A percentile compares a stretch with the other conserved stretches of the same genome.
Conservation (phyloP, 805 yeast genomes). For the Saturnispora besseyi region DNA sequence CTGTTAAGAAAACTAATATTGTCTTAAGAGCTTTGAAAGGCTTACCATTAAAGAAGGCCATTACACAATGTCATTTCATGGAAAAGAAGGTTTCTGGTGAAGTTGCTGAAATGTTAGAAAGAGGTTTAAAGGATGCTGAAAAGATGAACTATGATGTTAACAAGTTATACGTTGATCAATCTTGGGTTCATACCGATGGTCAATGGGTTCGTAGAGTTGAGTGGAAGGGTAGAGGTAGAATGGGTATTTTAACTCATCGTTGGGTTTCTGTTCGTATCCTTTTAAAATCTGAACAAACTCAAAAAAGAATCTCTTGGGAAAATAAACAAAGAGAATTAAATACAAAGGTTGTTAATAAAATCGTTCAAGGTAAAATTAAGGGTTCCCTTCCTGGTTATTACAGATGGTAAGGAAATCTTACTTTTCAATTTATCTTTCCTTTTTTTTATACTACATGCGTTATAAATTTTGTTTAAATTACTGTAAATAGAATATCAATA, state of each 20-base stretch:
- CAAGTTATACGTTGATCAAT: slow-evolving; percentile 60
- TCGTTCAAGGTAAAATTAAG: slow-evolving; percentile 38
- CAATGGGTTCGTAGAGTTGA: slow-evolving; percentile 61
- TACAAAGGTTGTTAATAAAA: slow-evolving; percentile 34
- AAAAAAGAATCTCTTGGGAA: slow-evolving; percentile 53
- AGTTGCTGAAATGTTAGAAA: slow-evolving; percentile 62
- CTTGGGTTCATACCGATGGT: slow-evolving; percentile 93
- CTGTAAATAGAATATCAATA: neutral
- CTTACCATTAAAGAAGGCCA: slow-evolving; percentile 64
- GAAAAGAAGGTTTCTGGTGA: slow-evolving; percentile 73
- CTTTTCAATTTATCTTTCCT: too few relatives aligned
- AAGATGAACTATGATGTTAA: slow-evolving; percentile 49
- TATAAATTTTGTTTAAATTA: neutral
- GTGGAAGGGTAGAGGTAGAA: slow-evolving; percentile 83
- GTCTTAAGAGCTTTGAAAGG: slow-evolving; percentile 71
- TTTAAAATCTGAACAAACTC: slow-evolving; percentile 59
- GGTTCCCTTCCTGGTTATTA: slow-evolving; percentile 44
- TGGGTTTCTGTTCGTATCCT: slow-evolving; percentile 76
- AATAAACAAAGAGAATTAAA: slow-evolving; percentile 39
- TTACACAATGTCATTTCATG: slow-evolving; percentile 86
- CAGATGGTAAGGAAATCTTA: slow-evolving; percentile 36
- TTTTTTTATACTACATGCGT: neutral
- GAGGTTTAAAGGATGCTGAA: slow-evolving; percentile 63
- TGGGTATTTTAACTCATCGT: slow-evolving; percentile 68
- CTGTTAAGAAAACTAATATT: slow-evolving; percentile 78